Evolutionary conservation across 306 rosid genomes (phyloP).

Genomic region (Oemleria cerasiformis): DNA sequence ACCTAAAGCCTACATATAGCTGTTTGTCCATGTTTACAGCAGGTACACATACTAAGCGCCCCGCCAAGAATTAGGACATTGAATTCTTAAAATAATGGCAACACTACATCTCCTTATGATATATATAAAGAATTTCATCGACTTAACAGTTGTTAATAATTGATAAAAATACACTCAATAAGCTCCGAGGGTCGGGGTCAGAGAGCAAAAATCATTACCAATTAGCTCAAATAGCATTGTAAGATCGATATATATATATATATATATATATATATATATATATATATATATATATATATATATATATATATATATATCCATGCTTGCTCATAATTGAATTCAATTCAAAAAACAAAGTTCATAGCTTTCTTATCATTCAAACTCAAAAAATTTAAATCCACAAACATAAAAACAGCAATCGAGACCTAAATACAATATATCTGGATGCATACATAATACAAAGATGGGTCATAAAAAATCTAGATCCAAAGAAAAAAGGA

Average conservation of each 20-base stretch:
- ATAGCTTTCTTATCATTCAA: neutral
- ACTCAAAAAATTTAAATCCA: neutral
- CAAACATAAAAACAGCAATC: neutral
- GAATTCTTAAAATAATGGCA: constrained; percentile 2
- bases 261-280: no score
- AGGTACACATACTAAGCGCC: constrained; percentile 60
- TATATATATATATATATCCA: no score
- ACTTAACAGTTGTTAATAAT: neutral
- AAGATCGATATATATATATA: neutral
- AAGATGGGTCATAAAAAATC: neutral
- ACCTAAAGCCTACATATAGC: constrained; percentile 59
- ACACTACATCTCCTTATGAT: neutral
- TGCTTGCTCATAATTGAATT: neutral
- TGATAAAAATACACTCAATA: no score
- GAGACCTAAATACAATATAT: neutral
- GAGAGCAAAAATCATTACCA: neutral
- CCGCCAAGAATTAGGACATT: constrained; percentile 91
- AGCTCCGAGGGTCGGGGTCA: neutral
- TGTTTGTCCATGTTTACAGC: constrained; percentile 79
- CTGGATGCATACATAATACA: no score
- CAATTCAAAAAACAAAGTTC: neutral
- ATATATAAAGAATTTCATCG: neutral
- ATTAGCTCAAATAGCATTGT: neutral
- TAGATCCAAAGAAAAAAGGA: constrained; percentile 17
- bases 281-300: no score